Evolutionary conservation across 768 basidiomycete genomes (phyloP), one percentile per base, ranked within the genome.

Genomic region (Chalciporus sphaerocephalus): DNA sequence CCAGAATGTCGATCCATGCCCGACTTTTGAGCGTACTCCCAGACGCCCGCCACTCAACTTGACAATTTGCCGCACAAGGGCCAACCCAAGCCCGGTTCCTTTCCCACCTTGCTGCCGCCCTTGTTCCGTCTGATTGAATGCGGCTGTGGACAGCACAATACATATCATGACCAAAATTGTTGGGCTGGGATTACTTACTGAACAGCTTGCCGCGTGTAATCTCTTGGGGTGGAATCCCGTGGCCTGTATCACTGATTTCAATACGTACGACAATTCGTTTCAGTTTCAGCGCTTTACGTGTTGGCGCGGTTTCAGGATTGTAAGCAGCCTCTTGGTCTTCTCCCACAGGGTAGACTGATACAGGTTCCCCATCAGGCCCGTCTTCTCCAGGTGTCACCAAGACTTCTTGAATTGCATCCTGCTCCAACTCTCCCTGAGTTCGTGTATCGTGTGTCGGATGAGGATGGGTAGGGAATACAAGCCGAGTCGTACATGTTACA

Each of bases 1-100:
- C 92, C 91, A 93, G 69, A 93, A 94, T 28, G 85, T 90, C 27
- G 84, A 88, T 13, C 92, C 92, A 54, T 78, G 71, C 7, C 78
- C 76, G 1, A 78, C 67, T 60, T 81, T 79, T 15, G 78, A 80
- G 49, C 66, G 69, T n/a, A 84, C 75, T n/a, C 83, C 87, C 22
- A 89, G 67, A 40, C 87, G 75, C 16, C 88, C 88, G 33, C 83
- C 81, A 40, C 77, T 81, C 32, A 87, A 66, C 56, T 81, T 85
- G 53, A 91, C 85, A 35, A 91, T 90, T 52, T 85, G 83, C 38
- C 86, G 75, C 36, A 88, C 85, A 6, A 91, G 71, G 2, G 87
- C 87, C 16, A 90, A 59, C 18, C 88, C 87, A 10, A 91, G 66
- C 6, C 87, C 87, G 0, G 87, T 83, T 4, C 81, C 81, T 61